Conservation (phyloP, 768 basidiomycete genomes). For the Phaffia tasmanica region DNA sequence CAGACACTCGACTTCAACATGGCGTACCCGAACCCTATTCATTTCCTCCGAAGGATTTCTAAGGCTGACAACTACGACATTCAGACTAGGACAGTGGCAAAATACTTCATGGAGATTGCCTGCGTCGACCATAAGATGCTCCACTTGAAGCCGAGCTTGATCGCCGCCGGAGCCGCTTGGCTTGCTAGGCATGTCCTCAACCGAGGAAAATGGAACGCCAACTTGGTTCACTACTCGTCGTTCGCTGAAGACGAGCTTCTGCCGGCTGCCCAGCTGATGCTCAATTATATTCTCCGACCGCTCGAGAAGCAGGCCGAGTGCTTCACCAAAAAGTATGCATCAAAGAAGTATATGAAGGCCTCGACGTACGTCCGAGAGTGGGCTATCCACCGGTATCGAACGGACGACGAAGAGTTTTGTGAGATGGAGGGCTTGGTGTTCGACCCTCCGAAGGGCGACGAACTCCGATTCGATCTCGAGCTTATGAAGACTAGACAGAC, state of each 20-base stretch:
- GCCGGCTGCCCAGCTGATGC: conserved; percentile 71
- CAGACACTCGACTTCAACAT: conserved; percentile 77
- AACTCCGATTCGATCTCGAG: conserved; percentile 20
- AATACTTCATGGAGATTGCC: conserved; percentile 80
- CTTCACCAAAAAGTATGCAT: conserved; percentile 79
- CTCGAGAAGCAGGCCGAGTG: conserved; percentile 51
- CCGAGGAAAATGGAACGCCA: conserved; percentile 74
- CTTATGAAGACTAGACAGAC: neutral
- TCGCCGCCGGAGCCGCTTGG: conserved; percentile 80
- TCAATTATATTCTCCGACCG: conserved; percentile 62
- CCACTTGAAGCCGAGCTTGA: conserved; percentile 57
- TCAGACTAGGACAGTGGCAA: conserved; percentile 71
- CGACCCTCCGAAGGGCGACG: conserved; percentile 15
- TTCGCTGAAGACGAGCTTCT: conserved; percentile 70
- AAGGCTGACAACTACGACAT: conserved; percentile 89
- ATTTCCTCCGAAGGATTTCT: conserved; percentile 75
- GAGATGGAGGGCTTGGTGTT: conserved; percentile 7
- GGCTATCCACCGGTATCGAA: conserved; percentile 47
- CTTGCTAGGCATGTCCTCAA: conserved; percentile 67
- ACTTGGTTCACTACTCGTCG: conserved; percentile 74
- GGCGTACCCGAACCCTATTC: conserved; percentile 75
- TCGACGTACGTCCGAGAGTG: conserved; percentile 74
- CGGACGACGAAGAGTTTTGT: neutral
- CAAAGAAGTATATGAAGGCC: conserved; percentile 68
- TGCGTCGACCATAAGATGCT: conserved; percentile 71